Evolutionary conservation across 768 basidiomycete genomes (phyloP).

Genomic region (Macrolepiota dolichaula): DNA sequence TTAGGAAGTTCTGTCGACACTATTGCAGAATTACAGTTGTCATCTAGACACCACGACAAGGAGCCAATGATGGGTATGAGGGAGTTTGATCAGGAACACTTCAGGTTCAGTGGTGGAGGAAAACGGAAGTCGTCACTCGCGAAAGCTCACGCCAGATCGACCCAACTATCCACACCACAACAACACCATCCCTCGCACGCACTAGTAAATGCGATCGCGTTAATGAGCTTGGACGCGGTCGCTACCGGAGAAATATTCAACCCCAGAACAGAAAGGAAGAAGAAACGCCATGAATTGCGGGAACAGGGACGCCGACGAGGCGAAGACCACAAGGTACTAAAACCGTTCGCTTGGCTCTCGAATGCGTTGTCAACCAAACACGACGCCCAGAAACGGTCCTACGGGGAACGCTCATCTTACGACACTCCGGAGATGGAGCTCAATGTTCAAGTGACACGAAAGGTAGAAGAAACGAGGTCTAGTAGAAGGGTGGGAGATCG

Average conservation of each 20-base stretch:
- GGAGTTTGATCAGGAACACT: not conserved
- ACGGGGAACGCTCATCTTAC: not conserved
- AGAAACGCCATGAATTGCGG: not conserved
- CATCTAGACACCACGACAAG: no score
- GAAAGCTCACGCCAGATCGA: not conserved
- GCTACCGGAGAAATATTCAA: not conserved
- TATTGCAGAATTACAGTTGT: no score
- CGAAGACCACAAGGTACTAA: not conserved
- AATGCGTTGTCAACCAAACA: not conserved
- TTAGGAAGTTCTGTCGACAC: no score
- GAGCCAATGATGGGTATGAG: not conserved
- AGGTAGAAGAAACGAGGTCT: slow-evolving; percentile 1
- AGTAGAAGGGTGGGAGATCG: slow-evolving; percentile 4
- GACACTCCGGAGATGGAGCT: not conserved
- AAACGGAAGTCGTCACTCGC: not conserved
- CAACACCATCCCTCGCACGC: no score
- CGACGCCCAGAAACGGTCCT: not conserved
- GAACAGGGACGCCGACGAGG: not conserved
- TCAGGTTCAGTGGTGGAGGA: not conserved
- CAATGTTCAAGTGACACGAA: not conserved
- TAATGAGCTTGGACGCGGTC: no score
- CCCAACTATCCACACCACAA: not conserved
- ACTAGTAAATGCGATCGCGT: no score
- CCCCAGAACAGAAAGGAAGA: not conserved
- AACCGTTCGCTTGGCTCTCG: not conserved